These are phyloP conservation scores for Sugiyamaella novakii DNA, from an alignment of 1,139 yeast species.

Conservation along the genomic window DNA sequence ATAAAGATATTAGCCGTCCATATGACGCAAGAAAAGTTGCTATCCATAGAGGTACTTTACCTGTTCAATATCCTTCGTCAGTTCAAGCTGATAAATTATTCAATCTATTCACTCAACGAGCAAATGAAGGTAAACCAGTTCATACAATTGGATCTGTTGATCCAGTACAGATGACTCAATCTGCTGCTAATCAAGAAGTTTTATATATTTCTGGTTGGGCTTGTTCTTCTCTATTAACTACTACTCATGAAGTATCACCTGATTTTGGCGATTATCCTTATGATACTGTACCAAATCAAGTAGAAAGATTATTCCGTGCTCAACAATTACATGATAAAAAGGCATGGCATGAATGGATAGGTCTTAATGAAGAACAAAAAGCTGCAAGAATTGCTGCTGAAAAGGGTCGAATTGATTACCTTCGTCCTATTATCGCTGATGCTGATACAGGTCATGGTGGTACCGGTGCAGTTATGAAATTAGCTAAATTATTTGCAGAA, in stretches of 20 bases:
- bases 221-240: slow-evolving; percentile 54
- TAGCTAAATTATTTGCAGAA: slow-evolving; percentile 65
- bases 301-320: slow-evolving; percentile 59
- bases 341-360: slow-evolving; percentile 50
- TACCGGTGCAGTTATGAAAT: slow-evolving; percentile 61
- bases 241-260: slow-evolving; percentile 62
- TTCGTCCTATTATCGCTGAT: slow-evolving; percentile 66
- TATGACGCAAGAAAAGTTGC: slow-evolving; percentile 59
- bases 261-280: slow-evolving; percentile 68
- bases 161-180: slow-evolving; percentile 63
- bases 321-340: slow-evolving; percentile 61
- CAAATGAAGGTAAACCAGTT: slow-evolving; percentile 50
- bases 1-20: slow-evolving; percentile 53
- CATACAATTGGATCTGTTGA: slow-evolving; percentile 65
- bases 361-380: slow-evolving; percentile 40
- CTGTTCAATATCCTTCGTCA: slow-evolving; percentile 54
- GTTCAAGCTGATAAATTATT: slow-evolving; percentile 57
- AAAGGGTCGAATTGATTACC: slow-evolving; percentile 49
- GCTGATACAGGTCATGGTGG: slow-evolving; percentile 76
- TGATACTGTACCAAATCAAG: slow-evolving; percentile 68
- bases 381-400: slow-evolving; percentile 32
- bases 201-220: slow-evolving; percentile 68
- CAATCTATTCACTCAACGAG: slow-evolving; percentile 47
- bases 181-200: slow-evolving; percentile 56
- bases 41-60: slow-evolving; percentile 53